These are phyloP conservation scores for Pichia rugopelliculosa DNA, from an alignment of 805 yeast species.

Conservation along the genomic window DNA sequence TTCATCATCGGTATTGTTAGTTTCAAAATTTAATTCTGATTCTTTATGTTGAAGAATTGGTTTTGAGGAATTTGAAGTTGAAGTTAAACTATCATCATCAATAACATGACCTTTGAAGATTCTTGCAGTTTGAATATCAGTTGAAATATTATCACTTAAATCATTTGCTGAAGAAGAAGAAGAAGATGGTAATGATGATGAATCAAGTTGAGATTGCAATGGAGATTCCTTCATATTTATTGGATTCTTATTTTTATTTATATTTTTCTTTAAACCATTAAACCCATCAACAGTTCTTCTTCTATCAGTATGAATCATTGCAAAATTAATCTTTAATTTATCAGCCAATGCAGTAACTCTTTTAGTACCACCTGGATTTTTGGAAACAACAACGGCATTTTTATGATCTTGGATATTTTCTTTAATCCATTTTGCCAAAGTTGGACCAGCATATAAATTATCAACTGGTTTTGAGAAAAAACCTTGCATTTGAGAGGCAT, in stretches of 20 bases:
- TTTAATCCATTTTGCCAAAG: constrained; percentile 91
- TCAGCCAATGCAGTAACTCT: constrained; percentile 98
- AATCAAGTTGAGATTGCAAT: neutral
- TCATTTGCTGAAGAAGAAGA: constrained; percentile 18
- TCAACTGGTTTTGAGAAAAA: constrained; percentile 96
- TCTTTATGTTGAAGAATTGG: constrained; percentile 19
- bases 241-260: constrained; percentile 32
- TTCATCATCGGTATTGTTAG: constrained; percentile 81
- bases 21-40: constrained; percentile 45
- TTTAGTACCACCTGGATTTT: constrained; percentile 98
- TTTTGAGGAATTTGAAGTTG: constrained; percentile 9
- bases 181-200: no score
- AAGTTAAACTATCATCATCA: constrained; percentile 46
- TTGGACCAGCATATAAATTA: constrained; percentile 92
- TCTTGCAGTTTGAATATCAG: constrained; percentile 91
- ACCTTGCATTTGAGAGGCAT: constrained; percentile 99
- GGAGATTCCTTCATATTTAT: constrained; percentile 24
- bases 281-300: constrained; percentile 73
- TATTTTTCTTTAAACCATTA: constrained; percentile 35
- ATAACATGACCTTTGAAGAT: constrained; percentile 96
- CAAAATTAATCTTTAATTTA: constrained; percentile 88
- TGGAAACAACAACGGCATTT: constrained; percentile 93
- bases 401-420: constrained; percentile 80
- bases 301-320: constrained; percentile 98
- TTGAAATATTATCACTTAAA: constrained; percentile 54